Conservation (phyloP, 768 basidiomycete species). For the Serendipita sp. region DNA sequence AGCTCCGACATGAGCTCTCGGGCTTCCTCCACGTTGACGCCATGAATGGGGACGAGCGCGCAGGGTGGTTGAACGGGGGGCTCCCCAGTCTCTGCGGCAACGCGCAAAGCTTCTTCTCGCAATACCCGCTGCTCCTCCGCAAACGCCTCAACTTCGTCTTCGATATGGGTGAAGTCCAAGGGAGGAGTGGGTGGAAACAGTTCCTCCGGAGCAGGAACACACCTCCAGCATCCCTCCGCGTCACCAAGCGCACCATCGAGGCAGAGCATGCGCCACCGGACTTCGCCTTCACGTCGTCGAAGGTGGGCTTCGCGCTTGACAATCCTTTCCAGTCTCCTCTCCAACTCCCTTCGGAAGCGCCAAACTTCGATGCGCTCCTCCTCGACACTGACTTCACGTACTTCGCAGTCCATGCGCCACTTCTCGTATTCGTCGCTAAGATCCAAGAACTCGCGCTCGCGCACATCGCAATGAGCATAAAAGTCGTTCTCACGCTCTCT, state of each 20-base stretch:
- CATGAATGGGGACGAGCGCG: background rate
- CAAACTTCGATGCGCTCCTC: background rate
- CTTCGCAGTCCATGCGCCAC: background rate
- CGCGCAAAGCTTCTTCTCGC: background rate
- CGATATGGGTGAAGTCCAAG: background rate
- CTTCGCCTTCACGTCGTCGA: background rate
- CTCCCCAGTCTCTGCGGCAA: background rate
- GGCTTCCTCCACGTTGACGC: background rate
- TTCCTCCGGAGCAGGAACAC: background rate
- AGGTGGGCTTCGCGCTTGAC: background rate
- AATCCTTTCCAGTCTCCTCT: background rate
- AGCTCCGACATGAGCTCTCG: background rate
- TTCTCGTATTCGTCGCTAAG: background rate
- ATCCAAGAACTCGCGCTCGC: background rate
- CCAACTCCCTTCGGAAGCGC: background rate
- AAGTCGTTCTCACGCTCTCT: background rate
- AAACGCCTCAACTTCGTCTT: background rate
- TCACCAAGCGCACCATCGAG: background rate
- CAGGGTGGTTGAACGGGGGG: background rate
- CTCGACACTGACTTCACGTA: background rate
- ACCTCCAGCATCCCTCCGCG: background rate
- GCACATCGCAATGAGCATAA: background rate
- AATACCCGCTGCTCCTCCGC: background rate
- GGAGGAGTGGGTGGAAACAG: background rate
- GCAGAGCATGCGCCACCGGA: background rate